A percentile compares a stretch with the other conserved stretches of the same genome.
Conservation (phyloP, 441 rosid genomes). For the Syzygium malaccense region DNA sequence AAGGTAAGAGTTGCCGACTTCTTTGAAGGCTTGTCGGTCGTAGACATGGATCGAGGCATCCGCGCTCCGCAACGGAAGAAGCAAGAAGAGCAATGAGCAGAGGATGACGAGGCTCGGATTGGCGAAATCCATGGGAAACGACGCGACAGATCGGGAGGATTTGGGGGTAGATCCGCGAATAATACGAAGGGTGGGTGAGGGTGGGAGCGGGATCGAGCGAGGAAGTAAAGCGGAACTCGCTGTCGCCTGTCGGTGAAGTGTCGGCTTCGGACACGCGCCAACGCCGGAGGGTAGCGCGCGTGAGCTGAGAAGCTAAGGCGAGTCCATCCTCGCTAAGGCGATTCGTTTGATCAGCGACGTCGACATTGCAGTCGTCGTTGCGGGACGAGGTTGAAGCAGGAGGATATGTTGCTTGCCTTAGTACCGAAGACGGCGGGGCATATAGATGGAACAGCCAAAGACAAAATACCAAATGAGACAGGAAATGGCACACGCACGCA, state of each 20-base stretch:
- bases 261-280: not conserved
- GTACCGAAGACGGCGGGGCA: not conserved
- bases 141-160: constrained; percentile 6
- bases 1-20: constrained; percentile 75
- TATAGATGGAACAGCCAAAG: not conserved
- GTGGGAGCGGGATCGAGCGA: not conserved
- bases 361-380: not conserved
- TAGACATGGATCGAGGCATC: constrained; percentile 69
- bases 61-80: constrained; percentile 9
- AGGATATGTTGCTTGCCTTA: not conserved
- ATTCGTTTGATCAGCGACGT: not conserved
- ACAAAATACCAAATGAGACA: not conserved
- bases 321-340: not conserved
- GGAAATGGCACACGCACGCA: not conserved
- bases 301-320: not conserved
- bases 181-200: constrained; percentile 5
- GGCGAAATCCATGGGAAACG: constrained; percentile 34
- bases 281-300: not conserved
- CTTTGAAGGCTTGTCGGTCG: constrained; percentile 44
- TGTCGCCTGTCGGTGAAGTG: not conserved
- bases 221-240: constrained; percentile 17
- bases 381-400: too few relatives aligned
- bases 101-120: not conserved
- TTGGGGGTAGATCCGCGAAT: constrained; percentile 12
- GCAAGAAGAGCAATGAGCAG: constrained; percentile 13